Percentiles rank a stretch among this genome's conserved stretches.
These are phyloP conservation scores for Epichloe uncinata DNA, from an alignment of 2,329 filamentous ascomycete species.

Conservation along the genomic window DNA sequence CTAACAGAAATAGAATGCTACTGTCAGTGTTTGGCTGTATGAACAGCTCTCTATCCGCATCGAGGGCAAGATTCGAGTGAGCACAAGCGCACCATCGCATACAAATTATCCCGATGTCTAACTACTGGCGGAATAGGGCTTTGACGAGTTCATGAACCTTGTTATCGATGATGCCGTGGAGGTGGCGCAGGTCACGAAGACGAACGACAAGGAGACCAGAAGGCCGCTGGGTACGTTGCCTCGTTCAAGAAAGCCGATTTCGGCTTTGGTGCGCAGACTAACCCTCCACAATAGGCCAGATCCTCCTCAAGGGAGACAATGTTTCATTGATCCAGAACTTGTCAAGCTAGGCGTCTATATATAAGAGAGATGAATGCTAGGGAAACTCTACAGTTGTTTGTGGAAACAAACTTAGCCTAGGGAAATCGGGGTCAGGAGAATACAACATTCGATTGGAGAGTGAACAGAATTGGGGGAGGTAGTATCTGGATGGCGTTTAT, in stretches of 20 bases:
- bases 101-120: neutral
- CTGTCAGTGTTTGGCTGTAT: constrained; percentile 91
- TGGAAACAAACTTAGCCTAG: neutral
- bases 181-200: constrained; percentile 74
- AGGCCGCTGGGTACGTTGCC: constrained; percentile 56
- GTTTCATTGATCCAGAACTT: constrained; percentile 62
- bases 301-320: constrained; percentile 78
- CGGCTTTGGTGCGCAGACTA: constrained; percentile 9
- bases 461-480: neutral
- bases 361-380: no score
- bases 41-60: constrained; percentile 91
- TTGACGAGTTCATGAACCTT: constrained; percentile 99
- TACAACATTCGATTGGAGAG: neutral
- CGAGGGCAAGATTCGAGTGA: constrained; percentile 87
- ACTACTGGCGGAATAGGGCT: constrained; percentile 46
- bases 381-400: no score
- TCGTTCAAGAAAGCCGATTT: neutral
- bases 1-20: constrained; percentile 46
- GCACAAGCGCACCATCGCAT: constrained; percentile 15
- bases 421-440: neutral
- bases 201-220: constrained; percentile 60
- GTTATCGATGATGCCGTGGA: constrained; percentile 93
- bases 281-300: constrained; percentile 50
- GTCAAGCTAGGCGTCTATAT: constrained; percentile 1
- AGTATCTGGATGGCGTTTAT: constrained; percentile 1